Evolutionary conservation across 1,284 basidiomycete genomes (phyloP).

Genomic region (Ustilago esculenta): DNA sequence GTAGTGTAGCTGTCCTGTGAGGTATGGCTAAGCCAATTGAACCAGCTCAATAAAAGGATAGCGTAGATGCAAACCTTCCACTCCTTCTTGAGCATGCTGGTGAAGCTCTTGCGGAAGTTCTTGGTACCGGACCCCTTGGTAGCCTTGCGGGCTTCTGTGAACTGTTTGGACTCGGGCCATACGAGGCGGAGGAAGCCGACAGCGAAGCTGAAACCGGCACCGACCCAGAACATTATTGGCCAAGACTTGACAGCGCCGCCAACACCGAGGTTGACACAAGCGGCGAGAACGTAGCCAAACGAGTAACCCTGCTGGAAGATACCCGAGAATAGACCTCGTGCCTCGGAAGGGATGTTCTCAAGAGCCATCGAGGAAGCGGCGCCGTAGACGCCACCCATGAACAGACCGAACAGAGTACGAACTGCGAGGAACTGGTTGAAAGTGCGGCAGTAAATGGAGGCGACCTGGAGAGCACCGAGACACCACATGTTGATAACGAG

Average conservation of each 20-base stretch:
- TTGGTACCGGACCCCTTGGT: slow-evolving; percentile 38
- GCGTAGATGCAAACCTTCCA: slow-evolving; percentile 40
- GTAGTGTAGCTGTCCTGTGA: slow-evolving; percentile 50
- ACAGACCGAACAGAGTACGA: slow-evolving; percentile 51
- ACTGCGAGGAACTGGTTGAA: slow-evolving; percentile 51
- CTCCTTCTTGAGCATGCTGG: slow-evolving; percentile 27
- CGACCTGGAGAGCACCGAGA: slow-evolving; percentile 49
- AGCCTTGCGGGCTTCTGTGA: slow-evolving; percentile 39
- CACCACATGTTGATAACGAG: slow-evolving; percentile 51
- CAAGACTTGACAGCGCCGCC: slow-evolving; percentile 40
- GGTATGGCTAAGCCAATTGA: slow-evolving; percentile 44
- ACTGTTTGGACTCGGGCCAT: slow-evolving; percentile 58
- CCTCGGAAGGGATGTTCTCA: slow-evolving; percentile 47
- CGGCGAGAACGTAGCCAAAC: slow-evolving; percentile 54
- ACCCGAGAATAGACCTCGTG: slow-evolving; percentile 50
- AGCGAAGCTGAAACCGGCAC: slow-evolving; percentile 41
- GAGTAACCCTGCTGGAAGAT: slow-evolving; percentile 55
- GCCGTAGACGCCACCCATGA: slow-evolving; percentile 54
- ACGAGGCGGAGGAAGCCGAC: slow-evolving; percentile 41
- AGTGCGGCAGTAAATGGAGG: slow-evolving; percentile 36
- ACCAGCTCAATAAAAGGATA: slow-evolving; percentile 36
- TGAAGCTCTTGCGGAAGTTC: slow-evolving; percentile 33
- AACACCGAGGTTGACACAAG: slow-evolving; percentile 49
- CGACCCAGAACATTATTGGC: slow-evolving; percentile 55
- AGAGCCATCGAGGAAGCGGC: slow-evolving; percentile 33